Evolutionary conservation across 805 yeast genomes (phyloP).

Genomic region (Metschnikowia colocasiae): DNA sequence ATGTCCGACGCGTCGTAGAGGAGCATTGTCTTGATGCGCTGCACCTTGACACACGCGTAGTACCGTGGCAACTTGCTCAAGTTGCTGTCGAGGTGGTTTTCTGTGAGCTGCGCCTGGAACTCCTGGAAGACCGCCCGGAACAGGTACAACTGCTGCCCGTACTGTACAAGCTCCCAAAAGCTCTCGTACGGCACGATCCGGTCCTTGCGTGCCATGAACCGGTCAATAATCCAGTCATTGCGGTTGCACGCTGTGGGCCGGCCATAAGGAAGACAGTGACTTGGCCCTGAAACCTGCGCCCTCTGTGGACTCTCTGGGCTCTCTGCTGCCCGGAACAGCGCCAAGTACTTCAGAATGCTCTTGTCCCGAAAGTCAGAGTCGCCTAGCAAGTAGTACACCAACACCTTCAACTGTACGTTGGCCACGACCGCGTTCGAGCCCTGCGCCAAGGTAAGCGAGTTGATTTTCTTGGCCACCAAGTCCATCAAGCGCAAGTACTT

Average conservation of each 20-base stretch:
- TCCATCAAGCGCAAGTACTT: conserved; percentile 22
- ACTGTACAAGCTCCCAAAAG: conserved; percentile 14
- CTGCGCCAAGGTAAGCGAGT: conserved; percentile 7
- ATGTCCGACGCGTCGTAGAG: conserved; percentile 9
- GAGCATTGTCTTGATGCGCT: conserved; percentile 21
- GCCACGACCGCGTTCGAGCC: conserved; percentile 5
- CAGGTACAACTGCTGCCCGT: conserved; percentile 9
- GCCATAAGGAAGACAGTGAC: too few relatives aligned
- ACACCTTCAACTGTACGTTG: conserved; percentile 25
- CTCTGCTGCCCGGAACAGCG: background rate
- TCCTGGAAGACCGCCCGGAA: conserved; percentile 1
- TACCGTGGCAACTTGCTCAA: conserved; percentile 28
- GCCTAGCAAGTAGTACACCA: conserved; percentile 29
- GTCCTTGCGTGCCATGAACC: conserved; percentile 12
- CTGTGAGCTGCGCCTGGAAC: conserved; percentile 14
- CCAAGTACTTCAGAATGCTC: conserved; percentile 22
- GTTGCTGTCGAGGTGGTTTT: conserved; percentile 31
- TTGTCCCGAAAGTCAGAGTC: conserved; percentile 33
- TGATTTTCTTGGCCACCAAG: conserved; percentile 32
- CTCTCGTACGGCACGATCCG: conserved; percentile 16
- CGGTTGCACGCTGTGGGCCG: too few relatives aligned
- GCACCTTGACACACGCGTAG: conserved; percentile 25
- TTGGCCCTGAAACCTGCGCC: too few relatives aligned
- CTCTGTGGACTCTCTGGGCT: too few relatives aligned
- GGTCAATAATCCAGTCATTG: background rate